Evolutionary conservation across 441 rosid genomes (phyloP), one percentile per base, ranked within the genome.

Genomic region (Gossypium davidsonii): DNA sequence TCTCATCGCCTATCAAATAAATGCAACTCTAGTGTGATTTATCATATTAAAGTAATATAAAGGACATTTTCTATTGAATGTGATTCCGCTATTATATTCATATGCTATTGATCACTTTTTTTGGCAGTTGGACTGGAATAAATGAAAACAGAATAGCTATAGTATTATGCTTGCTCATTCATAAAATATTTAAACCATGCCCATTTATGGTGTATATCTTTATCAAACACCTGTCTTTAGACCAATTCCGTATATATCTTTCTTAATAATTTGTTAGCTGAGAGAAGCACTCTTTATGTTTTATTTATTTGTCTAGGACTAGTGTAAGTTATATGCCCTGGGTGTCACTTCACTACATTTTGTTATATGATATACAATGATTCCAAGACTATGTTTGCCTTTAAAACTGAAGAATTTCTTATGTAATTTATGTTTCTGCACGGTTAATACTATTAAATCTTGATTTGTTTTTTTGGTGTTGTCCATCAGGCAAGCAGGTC

Each of bases 401-500:
- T 68, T 31, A 28, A 23, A 11, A 18, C 31, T 0, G 28, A 34
- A 31, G 49, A 70, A 53, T 53, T 34, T 15, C 51, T 12, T 1
- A 51, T 31, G 48, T 31, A 20, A 18, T 70, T 31, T 70, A 70
- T 18, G 60, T 69, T 34, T 53, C 31, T 31, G 8, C 20, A 11
- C 12, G 14, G 6, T 52, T 55, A 70, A 37, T 51, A 34, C 49
- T 74, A 67, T 79, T 76, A 74, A 72, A 79, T 74, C 73, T 76
- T 75, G 74, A 70, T 80, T 72, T 78, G 23, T 42, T 66, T 53
- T 31, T 14, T 18, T 20, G 1, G 4, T 58, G 62, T 57, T 49
- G 23, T 31, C 20, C 71, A 52, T 64, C 79, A 91, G 99, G 86
- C 91, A 90, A 82, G 66, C 93, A 12, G 97, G 92, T 74, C 85